Conservation (phyloP, 2,329 filamentous ascomycete species). For the Venturiaceae sp. region DNA sequence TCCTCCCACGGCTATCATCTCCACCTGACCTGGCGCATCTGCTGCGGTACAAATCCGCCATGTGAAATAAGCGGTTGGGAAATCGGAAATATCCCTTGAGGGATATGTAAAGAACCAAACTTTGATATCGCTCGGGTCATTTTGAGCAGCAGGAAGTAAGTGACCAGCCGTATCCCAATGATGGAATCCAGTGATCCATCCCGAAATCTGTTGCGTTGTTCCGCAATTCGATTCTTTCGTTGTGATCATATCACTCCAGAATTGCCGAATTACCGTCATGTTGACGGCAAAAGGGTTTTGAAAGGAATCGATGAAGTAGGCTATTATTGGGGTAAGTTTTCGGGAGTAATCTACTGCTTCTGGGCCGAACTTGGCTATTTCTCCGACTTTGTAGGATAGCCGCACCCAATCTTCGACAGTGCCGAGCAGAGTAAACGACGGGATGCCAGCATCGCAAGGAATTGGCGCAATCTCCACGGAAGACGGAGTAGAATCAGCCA, state of each 20-base stretch:
- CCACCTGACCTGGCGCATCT: conserved; percentile 6
- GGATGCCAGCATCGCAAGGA: conserved; percentile 31
- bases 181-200: conserved; percentile 11
- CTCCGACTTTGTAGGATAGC: conserved; percentile 7
- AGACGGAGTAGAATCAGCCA: conserved; percentile 23
- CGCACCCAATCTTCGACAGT: conserved; percentile 28
- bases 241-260: conserved; percentile 10
- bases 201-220: conserved; percentile 4
- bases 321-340: conserved; percentile 7
- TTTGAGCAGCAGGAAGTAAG: neutral
- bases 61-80: conserved; percentile 8
- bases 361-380: conserved; percentile 7
- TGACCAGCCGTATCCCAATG: conserved; percentile 10
- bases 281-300: too few relatives aligned
- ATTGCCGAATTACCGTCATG: neutral
- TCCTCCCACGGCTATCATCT: too few relatives aligned
- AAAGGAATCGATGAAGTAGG: conserved; percentile 9
- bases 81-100: neutral
- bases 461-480: conserved; percentile 28
- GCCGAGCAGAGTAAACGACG: conserved; percentile 32
- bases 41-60: conserved; percentile 4
- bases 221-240: neutral
- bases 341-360: conserved; percentile 2
- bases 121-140: neutral
- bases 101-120: conserved; percentile 7